These are phyloP conservation scores for Barnettozyma wickerhamii DNA, from an alignment of 805 yeast species.

Conservation along the genomic window DNA sequence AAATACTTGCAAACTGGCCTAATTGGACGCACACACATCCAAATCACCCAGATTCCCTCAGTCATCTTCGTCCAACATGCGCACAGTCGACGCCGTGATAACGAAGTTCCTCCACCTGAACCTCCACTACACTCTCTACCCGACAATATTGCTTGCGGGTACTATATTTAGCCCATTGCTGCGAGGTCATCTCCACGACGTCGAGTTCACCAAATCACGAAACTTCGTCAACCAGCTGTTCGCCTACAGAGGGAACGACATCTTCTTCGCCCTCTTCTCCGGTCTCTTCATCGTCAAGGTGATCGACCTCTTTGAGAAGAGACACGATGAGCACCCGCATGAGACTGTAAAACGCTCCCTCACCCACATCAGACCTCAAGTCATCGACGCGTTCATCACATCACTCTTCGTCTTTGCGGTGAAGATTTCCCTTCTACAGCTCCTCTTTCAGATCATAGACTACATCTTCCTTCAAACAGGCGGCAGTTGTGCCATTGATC, in stretches of 20 bases:
- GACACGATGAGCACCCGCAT: neutral
- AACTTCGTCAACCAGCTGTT: slow-evolving; percentile 30
- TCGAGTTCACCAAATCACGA: neutral
- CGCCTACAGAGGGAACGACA: slow-evolving; percentile 32
- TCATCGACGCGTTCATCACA: slow-evolving; percentile 10
- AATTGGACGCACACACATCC: no score
- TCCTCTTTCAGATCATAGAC: slow-evolving; percentile 30
- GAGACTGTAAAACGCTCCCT: neutral
- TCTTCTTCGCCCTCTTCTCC: slow-evolving; percentile 22
- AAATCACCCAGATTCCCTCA: no score
- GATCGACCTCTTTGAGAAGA: neutral
- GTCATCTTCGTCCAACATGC: no score
- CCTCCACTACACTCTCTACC: slow-evolving; percentile 8
- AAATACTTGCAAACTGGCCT: no score
- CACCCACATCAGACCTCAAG: neutral
- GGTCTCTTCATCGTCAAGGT: slow-evolving; percentile 15
- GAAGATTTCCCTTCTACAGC: slow-evolving; percentile 21
- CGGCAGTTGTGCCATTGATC: slow-evolving; percentile 27
- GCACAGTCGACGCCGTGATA: neutral
- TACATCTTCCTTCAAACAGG: slow-evolving; percentile 29
- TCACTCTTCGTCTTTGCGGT: slow-evolving; percentile 25
- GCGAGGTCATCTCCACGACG: neutral
- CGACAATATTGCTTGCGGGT: slow-evolving; percentile 6
- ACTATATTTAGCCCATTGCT: neutral
- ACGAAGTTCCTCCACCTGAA: neutral